A percentile compares a stretch with the other conserved stretches of the same genome.
phyloP scores from a whole-genome alignment of 192 early-diverging fungal genomes.

The Coemansia sp. region DNA sequence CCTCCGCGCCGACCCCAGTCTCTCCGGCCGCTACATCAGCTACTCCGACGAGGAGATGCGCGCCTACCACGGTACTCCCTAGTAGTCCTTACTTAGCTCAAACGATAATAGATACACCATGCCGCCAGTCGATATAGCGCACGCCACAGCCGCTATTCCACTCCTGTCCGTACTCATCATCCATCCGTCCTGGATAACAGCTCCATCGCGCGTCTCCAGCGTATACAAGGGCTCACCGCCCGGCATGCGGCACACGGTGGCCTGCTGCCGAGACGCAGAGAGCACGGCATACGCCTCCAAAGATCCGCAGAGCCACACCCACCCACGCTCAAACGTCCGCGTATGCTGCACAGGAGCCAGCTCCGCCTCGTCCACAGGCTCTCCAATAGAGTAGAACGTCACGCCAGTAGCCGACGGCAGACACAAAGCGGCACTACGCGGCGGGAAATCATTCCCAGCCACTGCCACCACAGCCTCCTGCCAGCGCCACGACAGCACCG shows the following conservation, averaged over 20 bases:
- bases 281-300: slow-evolving; percentile 19
- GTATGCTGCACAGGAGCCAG: background rate
- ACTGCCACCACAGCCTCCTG: slow-evolving; percentile 27
- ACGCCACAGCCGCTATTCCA: background rate
- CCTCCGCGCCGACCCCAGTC: slow-evolving; percentile 17
- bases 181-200: slow-evolving; percentile 40
- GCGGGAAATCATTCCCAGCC: slow-evolving; percentile 9
- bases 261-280: slow-evolving; percentile 31
- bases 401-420: slow-evolving; percentile 29
- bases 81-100: background rate
- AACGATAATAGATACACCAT: slow-evolving; percentile 12
- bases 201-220: background rate
- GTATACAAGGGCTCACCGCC: slow-evolving; percentile 27
- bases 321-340: slow-evolving; percentile 27
- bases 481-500: slow-evolving; percentile 48
- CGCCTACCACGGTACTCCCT: slow-evolving; percentile 8
- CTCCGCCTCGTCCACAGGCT: background rate
- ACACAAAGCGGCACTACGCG: slow-evolving; percentile 24
- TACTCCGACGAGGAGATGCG: slow-evolving; percentile 30
- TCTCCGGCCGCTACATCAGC: slow-evolving; percentile 31
- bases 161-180: background rate
- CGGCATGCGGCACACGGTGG: slow-evolving; percentile 40
- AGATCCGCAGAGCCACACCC: slow-evolving; percentile 53
- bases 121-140: slow-evolving; percentile 23
- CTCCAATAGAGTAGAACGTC: slow-evolving; percentile 20